These are phyloP conservation scores for Athelia sp. DNA, from an alignment of 1,284 basidiomycete species.

Conservation along the genomic window DNA sequence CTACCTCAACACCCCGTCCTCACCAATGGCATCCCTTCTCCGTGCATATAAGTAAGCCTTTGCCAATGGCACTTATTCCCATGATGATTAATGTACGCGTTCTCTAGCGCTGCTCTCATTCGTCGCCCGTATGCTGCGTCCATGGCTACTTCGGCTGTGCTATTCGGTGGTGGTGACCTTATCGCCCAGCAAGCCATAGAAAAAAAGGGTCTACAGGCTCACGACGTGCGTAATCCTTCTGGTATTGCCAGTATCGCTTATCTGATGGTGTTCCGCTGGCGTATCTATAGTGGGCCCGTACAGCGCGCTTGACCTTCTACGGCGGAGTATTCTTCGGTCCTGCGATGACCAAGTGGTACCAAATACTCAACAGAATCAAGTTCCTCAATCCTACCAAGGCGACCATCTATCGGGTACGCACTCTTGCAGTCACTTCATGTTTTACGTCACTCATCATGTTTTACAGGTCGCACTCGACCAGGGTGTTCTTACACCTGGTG, in stretches of 20 bases:
- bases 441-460: background rate
- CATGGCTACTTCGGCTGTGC: conserved; percentile 57
- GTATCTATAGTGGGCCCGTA: conserved; percentile 53
- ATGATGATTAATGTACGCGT: background rate
- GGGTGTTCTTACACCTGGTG: conserved; percentile 63
- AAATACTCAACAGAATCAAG: conserved; percentile 56
- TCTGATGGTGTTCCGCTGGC: background rate
- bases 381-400: conserved; percentile 54
- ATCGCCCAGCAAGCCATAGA: conserved; percentile 83
- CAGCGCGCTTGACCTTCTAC: conserved; percentile 68
- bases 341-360: conserved; percentile 69
- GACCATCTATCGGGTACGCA: conserved; percentile 54
- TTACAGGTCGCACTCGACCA: conserved; percentile 72
- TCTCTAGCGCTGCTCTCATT: conserved; percentile 49
- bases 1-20: background rate
- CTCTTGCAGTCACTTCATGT: background rate
- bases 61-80: background rate
- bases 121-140: conserved; percentile 63
- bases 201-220: conserved; percentile 46
- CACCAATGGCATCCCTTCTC: conserved; percentile 38
- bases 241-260: too few relatives aligned
- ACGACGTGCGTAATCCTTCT: conserved; percentile 51
- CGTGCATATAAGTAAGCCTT: conserved; percentile 48
- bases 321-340: conserved; percentile 72
- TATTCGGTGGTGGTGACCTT: conserved; percentile 78